Evolutionary conservation across 306 rosid genomes (phyloP), one percentile per base, ranked within the genome.

Genomic region (Pyrus pyrifolia): DNA sequence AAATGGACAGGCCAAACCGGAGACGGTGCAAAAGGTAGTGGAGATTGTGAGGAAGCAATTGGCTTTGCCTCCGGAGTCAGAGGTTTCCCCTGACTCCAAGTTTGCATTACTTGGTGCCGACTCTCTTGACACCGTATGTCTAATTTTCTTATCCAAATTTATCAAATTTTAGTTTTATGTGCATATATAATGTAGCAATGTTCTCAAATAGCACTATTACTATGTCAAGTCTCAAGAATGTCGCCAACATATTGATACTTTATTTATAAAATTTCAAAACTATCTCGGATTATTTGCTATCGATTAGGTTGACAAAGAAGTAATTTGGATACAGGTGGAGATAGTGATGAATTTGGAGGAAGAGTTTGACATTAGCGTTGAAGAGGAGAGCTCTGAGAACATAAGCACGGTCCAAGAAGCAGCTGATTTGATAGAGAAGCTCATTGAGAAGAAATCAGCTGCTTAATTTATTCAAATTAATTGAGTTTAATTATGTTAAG

Each of bases 371-470:
- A 85, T 85, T 13, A 79, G 22, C 31, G 85, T 85, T 8, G 89
- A 85, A 70, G 86, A 85, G 76, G 86, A 85, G 4, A 76, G 45
- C 78, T 80, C 84, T 31, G 78, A 82, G 80, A 85, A 82, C 82
- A 85, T 82, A 44, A 76, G 82, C 21, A 82, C 86, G 4, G 80
- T 85, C 19, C 84, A 85, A 79, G 86, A 85, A 55, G 89, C 86
- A 21, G 89, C 89, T 31, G 86, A 85, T 85, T 51, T 85, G 82
- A 82, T 85, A 17, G 83, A 85, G 73, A 74, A 85, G 58, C 79
- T 82, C 4, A 70, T 85, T 22, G 78, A 85, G 27, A 71, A 67
- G 73, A 77, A 79, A n/a, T 13, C 81, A 64, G 35, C 75, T 46
- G 77, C 77, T 35, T 72, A 57, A 73, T 60, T 71, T 13, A 23